Base-by-base conservation (phyloP, 1,139 yeast genomes). In the Tardiomyces blankii region DNA sequence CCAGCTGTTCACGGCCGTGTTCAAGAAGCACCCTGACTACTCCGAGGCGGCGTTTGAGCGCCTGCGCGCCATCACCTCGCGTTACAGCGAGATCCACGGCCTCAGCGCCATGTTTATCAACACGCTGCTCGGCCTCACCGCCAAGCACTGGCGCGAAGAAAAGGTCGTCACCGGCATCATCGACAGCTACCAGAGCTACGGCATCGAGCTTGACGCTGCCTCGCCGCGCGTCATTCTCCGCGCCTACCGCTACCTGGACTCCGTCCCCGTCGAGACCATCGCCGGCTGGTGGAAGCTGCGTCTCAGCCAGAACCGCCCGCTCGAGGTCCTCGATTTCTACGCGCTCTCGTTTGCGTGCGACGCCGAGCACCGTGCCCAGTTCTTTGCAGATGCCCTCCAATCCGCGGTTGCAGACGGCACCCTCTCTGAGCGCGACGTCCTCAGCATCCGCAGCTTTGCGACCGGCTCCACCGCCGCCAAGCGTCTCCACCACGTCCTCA, bases 61-160 rank as follows among this genome's bases (percentile, higher is more conserved):
- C 54, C 73, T 86, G 55, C 77, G 77, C 56, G 70, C 74, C 40
- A 63, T 83, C 42, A 80, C 85, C 50, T 64, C 73, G 28, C 67
- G 71, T 38, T 82, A 82, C 61, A 72, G 77, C 45, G 71, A 70
- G 42, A 69, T 77, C 50, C 70, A 75, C n/a, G 71, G 80, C 46
- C 91, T 85, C 62, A 91, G 83, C 60, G 79, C 84, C 2, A 45
- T 58, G 32, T 83, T 86, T 58, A 74, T 86, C 62, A 86, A 86
- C 64, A 84, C 86, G 38, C 71, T 85, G 45, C 70, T 85, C 48
- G 75, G 87, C 40, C 80, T 80, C 57, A 73, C 77, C 51, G 78
- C 78, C 44, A 66, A 70, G 14, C 44, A 46, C 48, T 86, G 95
- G 95, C 73, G 74, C 43, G 82, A 81, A 59, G 73, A 78, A 49